Conservation (phyloP, 345 rosid species). For the Lepidium aucheri region DNA sequence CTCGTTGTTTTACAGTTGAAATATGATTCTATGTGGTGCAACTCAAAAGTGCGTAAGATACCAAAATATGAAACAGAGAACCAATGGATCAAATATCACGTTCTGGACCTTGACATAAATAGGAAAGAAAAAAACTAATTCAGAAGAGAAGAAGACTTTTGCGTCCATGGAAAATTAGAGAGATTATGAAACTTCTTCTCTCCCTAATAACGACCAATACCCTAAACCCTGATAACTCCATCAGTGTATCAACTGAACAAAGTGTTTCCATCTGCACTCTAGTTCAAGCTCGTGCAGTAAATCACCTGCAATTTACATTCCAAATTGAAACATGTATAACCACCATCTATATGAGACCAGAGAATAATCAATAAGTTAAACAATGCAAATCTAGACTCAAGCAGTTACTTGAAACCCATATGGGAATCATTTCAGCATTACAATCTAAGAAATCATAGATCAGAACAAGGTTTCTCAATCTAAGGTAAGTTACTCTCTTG, state of each 20-base stretch:
- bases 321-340: neutral
- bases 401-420: neutral
- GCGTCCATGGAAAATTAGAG: neutral
- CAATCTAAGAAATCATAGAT: neutral
- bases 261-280: conserved; percentile 28
- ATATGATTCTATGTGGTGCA: neutral
- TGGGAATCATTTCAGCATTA: neutral
- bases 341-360: neutral
- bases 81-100: neutral
- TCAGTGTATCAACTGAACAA: conserved; percentile 29
- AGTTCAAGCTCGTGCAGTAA: conserved; percentile 25
- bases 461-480: neutral
- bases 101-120: neutral
- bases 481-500: neutral
- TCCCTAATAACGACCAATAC: conserved; percentile 23
- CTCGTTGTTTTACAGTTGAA: neutral
- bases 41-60: neutral
- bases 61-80: neutral
- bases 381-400: neutral
- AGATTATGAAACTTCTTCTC: neutral
- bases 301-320: conserved; percentile 16
- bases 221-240: conserved; percentile 25
- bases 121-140: neutral
- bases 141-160: neutral
- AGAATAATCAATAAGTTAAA: neutral